A percentile compares a stretch with the other conserved stretches of the same genome.
Conservation (phyloP, 108 stramenopile species). For the Poteriospumella lacustris region DNA sequence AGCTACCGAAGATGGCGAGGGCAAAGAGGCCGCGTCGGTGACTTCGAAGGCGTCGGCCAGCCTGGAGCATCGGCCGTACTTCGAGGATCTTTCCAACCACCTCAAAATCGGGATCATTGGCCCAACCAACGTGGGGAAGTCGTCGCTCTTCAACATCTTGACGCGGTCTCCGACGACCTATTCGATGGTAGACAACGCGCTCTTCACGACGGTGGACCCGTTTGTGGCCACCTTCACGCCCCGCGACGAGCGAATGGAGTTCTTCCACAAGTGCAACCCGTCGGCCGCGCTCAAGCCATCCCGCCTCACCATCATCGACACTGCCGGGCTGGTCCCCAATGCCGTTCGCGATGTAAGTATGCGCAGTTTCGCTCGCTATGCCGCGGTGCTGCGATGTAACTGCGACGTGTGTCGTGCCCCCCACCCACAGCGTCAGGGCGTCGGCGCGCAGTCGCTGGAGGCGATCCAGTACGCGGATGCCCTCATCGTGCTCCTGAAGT, state of each 20-base stretch:
- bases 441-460: not conserved
- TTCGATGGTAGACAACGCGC: not conserved
- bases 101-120: not conserved
- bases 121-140: not conserved
- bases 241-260: not conserved
- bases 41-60: no score
- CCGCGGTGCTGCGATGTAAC: no score
- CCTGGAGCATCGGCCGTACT: no score
- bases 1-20: no score
- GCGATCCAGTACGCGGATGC: not conserved
- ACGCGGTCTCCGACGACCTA: not conserved
- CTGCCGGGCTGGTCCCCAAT: not conserved
- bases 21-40: no score
- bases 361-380: no score
- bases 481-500: not conserved
- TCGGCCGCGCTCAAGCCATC: not conserved
- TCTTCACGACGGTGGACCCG: not conserved
- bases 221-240: not conserved
- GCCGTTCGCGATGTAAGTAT: not conserved
- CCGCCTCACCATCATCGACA: not conserved
- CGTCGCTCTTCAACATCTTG: not conserved
- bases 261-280: not conserved
- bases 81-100: no score
- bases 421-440: not conserved
- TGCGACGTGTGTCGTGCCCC: no score